Percentiles rank a stretch among this genome's conserved stretches.
Evolutionary conservation across 2,329 filamentous ascomycete species (phyloP).

Genomic region (Diaporthe citrichinensis): DNA sequence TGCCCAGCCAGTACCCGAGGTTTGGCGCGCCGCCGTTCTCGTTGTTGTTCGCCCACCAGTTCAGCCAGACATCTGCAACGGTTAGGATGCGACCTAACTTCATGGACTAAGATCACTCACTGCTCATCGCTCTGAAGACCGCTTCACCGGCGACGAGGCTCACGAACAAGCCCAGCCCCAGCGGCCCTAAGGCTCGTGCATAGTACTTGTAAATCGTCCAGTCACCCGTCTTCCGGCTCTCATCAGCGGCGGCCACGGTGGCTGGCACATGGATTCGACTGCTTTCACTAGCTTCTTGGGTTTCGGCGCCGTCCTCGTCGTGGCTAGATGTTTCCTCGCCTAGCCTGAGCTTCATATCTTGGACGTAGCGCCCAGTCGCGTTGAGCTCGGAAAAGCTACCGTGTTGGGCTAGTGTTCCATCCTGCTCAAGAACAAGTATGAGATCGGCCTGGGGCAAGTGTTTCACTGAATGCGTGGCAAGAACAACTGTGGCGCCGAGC

Average conservation of each 20-base stretch:
- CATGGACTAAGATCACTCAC: conserved; percentile 43
- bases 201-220: conserved; percentile 34
- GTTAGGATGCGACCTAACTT: neutral
- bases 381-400: conserved; percentile 53
- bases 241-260: conserved; percentile 27
- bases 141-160: neutral
- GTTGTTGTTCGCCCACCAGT: conserved; percentile 48
- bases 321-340: conserved; percentile 23
- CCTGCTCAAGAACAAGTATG: conserved; percentile 50
- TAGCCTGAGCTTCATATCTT: conserved; percentile 44
- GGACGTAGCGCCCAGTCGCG: conserved; percentile 51
- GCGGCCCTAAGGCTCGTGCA: conserved; percentile 34
- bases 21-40: conserved; percentile 30
- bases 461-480: conserved; percentile 53
- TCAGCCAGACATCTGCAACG: conserved; percentile 47
- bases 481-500: conserved; percentile 53
- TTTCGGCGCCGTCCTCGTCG: neutral
- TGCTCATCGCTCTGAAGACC: conserved; percentile 44
- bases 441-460: conserved; percentile 53
- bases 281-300: neutral
- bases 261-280: neutral
- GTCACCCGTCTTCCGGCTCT: conserved; percentile 35
- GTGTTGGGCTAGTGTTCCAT: conserved; percentile 52
- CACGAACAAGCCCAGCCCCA: neutral
- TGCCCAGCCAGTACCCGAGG: conserved; percentile 45